Evolutionary conservation across 169 alveolate genomes (phyloP), one percentile per base, ranked within the genome.

Genomic region (Fabrea salina): DNA sequence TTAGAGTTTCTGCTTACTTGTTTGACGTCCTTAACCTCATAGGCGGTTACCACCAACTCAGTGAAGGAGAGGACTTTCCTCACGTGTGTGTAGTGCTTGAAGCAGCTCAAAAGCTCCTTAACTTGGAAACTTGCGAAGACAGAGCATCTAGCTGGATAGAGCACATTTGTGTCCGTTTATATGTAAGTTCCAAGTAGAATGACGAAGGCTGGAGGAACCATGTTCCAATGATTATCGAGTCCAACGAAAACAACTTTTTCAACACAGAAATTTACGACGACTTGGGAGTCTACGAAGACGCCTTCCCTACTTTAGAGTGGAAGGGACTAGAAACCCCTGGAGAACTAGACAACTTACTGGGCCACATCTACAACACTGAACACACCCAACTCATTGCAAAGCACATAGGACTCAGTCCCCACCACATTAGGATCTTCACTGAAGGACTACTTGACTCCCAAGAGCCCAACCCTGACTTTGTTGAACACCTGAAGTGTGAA

Each of bases 151-250:
- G 75, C 40, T 85, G 50, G 47, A 32, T 85, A 13, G 87, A 85
- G 7, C 7, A 64, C 13, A 16, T 85, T 5, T 33, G 75, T 4
- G 19, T 85, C 8, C 32, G 87, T 35, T 30, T 75, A 0, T 61
- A 30, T 19, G 87, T 82, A 82, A 82, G 30, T 4, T n/a, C 11
- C 19, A 39, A 5, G 5, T 82, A 50, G 47, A 75, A 61, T 58
- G 37, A 71, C 25, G 82, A 67, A 25, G 51, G 82, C 44, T 86
- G 78, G 61, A 32, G 92, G 30, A 59, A 80, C 39, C 92, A 86
- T 53, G 70, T 86, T 58, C 92, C 92, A 0, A 82, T 86, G 22
- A 66, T 86, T 25, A 25, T 86, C 7, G 92, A 86, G 67, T 2
- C 84, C 8, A 58, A 66, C 3, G 59, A 37, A 49, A 43, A 54